phyloP scores from a whole-genome alignment of 2,329 filamentous ascomycete species.

The Grosmannia penicillata region DNA sequence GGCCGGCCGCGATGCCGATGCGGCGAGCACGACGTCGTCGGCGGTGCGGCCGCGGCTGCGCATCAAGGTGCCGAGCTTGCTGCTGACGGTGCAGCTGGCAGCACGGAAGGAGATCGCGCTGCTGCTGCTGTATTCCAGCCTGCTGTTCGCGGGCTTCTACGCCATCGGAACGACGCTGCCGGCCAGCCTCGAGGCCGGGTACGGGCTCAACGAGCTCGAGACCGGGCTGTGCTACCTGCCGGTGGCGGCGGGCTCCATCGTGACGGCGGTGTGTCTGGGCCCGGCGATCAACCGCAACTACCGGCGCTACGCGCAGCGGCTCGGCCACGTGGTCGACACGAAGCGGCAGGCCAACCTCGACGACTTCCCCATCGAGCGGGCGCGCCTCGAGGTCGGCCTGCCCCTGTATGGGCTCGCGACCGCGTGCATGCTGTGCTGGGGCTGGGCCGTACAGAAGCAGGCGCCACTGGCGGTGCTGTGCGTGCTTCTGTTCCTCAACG shows the following conservation, averaged over 20 bases:
- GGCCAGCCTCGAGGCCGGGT: slow-evolving; percentile 24
- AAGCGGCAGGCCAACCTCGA: slow-evolving; percentile 34
- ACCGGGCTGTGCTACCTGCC: slow-evolving; percentile 40
- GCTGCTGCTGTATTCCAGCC: slow-evolving; percentile 26
- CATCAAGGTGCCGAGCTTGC: slow-evolving; percentile 44
- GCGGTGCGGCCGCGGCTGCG: slow-evolving; percentile 4
- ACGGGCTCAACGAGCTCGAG: slow-evolving; percentile 40
- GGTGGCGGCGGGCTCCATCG: slow-evolving; percentile 31
- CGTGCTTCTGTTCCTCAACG: slow-evolving; percentile 30
- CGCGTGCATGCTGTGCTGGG: slow-evolving; percentile 31
- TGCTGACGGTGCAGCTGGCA: slow-evolving; percentile 67
- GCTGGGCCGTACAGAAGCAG: slow-evolving; percentile 31
- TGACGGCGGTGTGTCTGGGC: slow-evolving; percentile 31
- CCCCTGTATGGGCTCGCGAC: slow-evolving; percentile 36
- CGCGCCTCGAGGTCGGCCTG: slow-evolving; percentile 31
- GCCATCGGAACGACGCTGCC: slow-evolving; percentile 30
- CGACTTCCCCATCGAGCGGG: slow-evolving; percentile 35
- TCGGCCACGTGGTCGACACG: slow-evolving; percentile 37
- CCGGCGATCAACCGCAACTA: slow-evolving; percentile 53
- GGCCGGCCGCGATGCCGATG: neutral
- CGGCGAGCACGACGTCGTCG: neutral
- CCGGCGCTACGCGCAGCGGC: slow-evolving; percentile 37
- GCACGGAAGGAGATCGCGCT: slow-evolving; percentile 63
- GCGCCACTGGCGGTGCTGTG: slow-evolving; percentile 30
- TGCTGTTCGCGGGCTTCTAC: slow-evolving; percentile 36